A percentile compares a stretch with the other conserved stretches of the same genome.
These are phyloP conservation scores for Sugiyamaella americana DNA, from an alignment of 805 yeast species.

Conservation along the genomic window DNA sequence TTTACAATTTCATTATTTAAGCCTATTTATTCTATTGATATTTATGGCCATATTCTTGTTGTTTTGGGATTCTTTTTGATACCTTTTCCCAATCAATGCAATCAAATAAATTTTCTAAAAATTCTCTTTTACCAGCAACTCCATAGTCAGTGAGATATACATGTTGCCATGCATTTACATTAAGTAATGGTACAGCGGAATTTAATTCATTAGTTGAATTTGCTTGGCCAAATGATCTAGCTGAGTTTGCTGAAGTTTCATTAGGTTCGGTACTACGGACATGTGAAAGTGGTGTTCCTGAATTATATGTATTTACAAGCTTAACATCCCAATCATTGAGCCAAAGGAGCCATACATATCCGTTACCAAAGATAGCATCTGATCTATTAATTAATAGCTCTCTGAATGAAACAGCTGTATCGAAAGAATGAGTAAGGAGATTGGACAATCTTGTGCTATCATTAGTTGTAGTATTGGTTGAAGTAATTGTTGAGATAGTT, in stretches of 20 bases:
- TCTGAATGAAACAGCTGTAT: constrained; percentile 70
- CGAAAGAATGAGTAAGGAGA: constrained; percentile 46
- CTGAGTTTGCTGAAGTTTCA: constrained; percentile 3
- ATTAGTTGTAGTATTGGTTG: background rate
- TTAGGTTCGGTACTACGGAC: constrained; percentile 10
- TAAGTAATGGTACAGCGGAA: constrained; percentile 51
- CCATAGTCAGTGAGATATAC: constrained; percentile 85
- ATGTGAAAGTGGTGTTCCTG: constrained; percentile 69
- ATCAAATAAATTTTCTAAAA: constrained; percentile 67
- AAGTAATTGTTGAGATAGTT: background rate
- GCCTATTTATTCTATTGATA: background rate
- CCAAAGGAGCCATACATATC: constrained; percentile 79
- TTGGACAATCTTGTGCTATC: constrained; percentile 11
- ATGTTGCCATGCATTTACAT: constrained; percentile 79
- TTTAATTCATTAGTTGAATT: constrained; percentile 5
- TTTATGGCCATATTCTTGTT: constrained; percentile 5
- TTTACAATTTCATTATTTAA: background rate
- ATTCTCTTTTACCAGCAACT: constrained; percentile 61
- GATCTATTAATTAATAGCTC: constrained; percentile 70
- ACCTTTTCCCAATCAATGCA: constrained; percentile 70
- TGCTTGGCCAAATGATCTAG: constrained; percentile 6
- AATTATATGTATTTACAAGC: constrained; percentile 82
- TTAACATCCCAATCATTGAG: constrained; percentile 19
- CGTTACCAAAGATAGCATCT: constrained; percentile 78
- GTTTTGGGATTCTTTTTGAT: constrained; percentile 14